Conservation (phyloP, 805 yeast genomes). For the Hanseniaspora taiwanica region DNA sequence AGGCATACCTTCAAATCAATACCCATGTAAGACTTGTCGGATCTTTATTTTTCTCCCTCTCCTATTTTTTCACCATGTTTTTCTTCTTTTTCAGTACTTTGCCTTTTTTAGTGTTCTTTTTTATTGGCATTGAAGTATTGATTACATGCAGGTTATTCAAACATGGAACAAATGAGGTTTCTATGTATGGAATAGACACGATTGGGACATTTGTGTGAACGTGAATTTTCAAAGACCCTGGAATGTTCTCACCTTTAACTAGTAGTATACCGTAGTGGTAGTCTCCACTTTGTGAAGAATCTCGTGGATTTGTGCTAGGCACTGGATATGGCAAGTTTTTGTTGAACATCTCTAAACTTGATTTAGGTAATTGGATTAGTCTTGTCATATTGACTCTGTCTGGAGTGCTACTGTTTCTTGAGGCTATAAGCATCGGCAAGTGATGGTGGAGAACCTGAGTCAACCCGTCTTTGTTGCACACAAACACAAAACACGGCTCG, state of each 20-base stretch:
- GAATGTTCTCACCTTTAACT: neutral
- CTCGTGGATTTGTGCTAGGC: neutral
- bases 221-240: neutral
- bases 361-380: neutral
- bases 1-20: too few relatives aligned
- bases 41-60: neutral
- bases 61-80: constrained; percentile 1
- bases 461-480: constrained; percentile 42
- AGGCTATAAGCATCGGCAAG: constrained; percentile 36
- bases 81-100: constrained; percentile 1
- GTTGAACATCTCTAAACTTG: neutral
- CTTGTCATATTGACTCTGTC: neutral
- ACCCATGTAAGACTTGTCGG: too few relatives aligned
- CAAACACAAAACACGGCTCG: constrained; percentile 30
- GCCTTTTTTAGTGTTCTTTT: neutral
- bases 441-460: constrained; percentile 40
- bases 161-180: neutral
- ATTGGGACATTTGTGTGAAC: neutral
- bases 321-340: neutral
- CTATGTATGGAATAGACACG: neutral
- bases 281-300: neutral
- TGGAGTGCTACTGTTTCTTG: neutral
- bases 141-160: neutral
- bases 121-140: neutral
- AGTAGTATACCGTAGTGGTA: neutral